Evolutionary conservation across 2,329 filamentous ascomycete species (phyloP), one percentile per base, ranked within the genome.

Genomic region (Penicillium crustosum): DNA sequence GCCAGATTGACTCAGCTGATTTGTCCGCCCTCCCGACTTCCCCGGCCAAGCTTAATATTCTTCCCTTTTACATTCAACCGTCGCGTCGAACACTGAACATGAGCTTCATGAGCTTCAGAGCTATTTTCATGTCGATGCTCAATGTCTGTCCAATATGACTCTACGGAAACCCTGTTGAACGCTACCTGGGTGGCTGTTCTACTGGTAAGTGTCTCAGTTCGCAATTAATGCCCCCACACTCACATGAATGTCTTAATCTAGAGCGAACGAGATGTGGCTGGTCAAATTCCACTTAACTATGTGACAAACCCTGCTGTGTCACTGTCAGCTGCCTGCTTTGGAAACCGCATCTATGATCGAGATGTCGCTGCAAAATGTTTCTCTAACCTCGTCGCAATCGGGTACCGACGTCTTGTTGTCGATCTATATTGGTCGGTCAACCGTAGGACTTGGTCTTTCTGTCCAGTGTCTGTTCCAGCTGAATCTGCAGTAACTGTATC

Each of bases 361-460:
- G 70, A 75, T 29, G 76, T 77, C 4, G 78, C 81, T 17, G 75
- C 76, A 38, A 79, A 76, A 68, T 89, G 86, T 71, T 74, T 89
- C 36, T 87, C 85, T 5, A 87, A 88, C 68, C 76, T 89, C 1
- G 74, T 89, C 29, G 80, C 81, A 0, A 73, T 81, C n/a, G 84
- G 84, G 6, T 87, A 85, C 64, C 78, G 81, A 39, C 78, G 82
- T 44, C 78, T 88, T 45, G 73, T 82, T 43, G 71, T 87, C 29
- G 86, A 89, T 68, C 64, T 87, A 13, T 89, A 86, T 66, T 89
- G 86, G 86, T 86, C 88, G 61, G 66, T 78, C 25, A 77, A 73
- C 31, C 77, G 80, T 29, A 72, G 72, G 33, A 68, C 77, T 41
- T 89, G 86, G 84, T 83, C 78, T 49, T 78, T 89, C 19, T 89